phyloP scores from a whole-genome alignment of 768 basidiomycete species.

The Cyclocybe aegerita region DNA sequence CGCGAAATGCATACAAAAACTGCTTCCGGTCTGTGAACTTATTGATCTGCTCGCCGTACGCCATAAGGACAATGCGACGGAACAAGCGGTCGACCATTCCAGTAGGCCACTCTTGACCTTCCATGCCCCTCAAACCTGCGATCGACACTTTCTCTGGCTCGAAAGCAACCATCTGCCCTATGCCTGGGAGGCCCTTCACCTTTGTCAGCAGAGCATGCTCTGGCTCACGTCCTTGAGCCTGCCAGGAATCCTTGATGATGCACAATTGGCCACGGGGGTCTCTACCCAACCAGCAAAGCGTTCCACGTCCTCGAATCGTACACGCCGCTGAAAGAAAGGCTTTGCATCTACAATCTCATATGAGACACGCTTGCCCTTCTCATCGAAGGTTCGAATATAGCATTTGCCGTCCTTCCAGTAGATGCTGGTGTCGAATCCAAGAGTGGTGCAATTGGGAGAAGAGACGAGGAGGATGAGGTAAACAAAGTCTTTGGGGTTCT shows the following conservation, averaged over 20 bases:
- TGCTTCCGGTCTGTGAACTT: conserved; percentile 3
- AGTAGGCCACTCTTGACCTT: neutral
- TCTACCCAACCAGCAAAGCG: conserved; percentile 16
- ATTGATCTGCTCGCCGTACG: conserved; percentile 5
- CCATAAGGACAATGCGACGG: conserved; percentile 4
- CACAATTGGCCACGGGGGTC: neutral
- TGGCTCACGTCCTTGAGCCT: neutral
- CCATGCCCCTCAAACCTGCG: conserved; percentile 1
- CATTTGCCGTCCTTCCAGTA: conserved; percentile 13
- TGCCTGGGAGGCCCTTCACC: conserved; percentile 5
- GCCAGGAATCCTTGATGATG: conserved; percentile 20
- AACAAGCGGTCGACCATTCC: neutral
- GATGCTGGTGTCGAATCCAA: conserved; percentile 19
- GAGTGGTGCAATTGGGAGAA: conserved; percentile 11
- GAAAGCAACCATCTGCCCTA: conserved; percentile 12
- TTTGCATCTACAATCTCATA: neutral
- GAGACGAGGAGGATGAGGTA: conserved; percentile 16
- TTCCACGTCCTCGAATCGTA: conserved; percentile 17
- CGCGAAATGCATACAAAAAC: conserved; percentile 9
- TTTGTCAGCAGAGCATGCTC: conserved; percentile 10
- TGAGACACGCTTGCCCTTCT: neutral
- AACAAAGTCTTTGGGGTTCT: conserved; percentile 12
- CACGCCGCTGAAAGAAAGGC: conserved; percentile 14
- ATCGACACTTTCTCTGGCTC: neutral
- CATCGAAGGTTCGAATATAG: neutral